These are phyloP conservation scores for Schizochytrium sp. DNA, from an alignment of 108 stramenopile species.

Conservation along the genomic window DNA sequence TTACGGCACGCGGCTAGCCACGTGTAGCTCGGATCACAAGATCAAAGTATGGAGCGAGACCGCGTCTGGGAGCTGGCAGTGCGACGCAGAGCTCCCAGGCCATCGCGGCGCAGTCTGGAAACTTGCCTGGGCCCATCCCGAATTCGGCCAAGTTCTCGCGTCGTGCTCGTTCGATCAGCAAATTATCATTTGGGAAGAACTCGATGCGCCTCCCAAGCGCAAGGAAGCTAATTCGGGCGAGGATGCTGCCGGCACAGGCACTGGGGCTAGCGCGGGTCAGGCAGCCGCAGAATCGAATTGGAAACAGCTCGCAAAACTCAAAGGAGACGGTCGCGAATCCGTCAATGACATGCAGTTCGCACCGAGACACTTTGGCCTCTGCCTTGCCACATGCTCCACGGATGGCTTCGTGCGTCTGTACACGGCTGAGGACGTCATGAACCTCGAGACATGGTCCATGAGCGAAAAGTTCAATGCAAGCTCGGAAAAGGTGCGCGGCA, in stretches of 20 bases:
- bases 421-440: slow-evolving; percentile 82
- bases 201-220: slow-evolving; percentile 18
- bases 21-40: slow-evolving; percentile 70
- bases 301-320: neutral
- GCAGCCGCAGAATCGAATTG: neutral
- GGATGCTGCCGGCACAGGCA: neutral
- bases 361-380: slow-evolving; percentile 75
- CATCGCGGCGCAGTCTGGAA: slow-evolving; percentile 69
- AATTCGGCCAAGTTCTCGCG: slow-evolving; percentile 84
- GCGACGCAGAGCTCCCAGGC: slow-evolving; percentile 45
- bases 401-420: slow-evolving; percentile 79
- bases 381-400: slow-evolving; percentile 72
- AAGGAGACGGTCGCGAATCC: slow-evolving; percentile 42
- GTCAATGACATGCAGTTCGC: slow-evolving; percentile 79
- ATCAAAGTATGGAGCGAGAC: slow-evolving; percentile 63
- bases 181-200: slow-evolving; percentile 83
- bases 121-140: slow-evolving; percentile 84
- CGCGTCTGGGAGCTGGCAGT: slow-evolving; percentile 40
- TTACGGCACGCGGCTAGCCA: slow-evolving; percentile 87
- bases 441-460: slow-evolving; percentile 73
- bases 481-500: slow-evolving; percentile 26
- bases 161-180: slow-evolving; percentile 78
- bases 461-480: slow-evolving; percentile 53
- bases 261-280: neutral
- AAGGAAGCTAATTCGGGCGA: neutral